Percentiles rank a stretch among this genome's conserved stretches.
Conservation (phyloP, 2,329 filamentous ascomycete species). For the Colletotrichum sidae region DNA sequence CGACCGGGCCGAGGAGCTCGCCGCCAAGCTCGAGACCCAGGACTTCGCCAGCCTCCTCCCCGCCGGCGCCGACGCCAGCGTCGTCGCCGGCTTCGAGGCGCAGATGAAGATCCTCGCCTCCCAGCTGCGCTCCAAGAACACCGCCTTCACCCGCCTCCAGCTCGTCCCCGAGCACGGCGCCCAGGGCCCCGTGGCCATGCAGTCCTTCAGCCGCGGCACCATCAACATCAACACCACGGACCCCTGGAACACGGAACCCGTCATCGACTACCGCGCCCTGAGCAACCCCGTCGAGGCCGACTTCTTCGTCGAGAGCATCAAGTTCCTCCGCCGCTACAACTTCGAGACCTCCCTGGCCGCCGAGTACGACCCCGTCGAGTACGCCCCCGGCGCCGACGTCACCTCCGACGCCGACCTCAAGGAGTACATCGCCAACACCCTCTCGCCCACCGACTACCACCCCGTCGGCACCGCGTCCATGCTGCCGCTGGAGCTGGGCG, state of each 20-base stretch:
- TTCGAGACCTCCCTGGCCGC: constrained; percentile 50
- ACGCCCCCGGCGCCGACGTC: constrained; percentile 45
- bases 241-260: constrained; percentile 48
- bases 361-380: constrained; percentile 47
- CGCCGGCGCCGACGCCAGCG: constrained; percentile 45
- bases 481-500: constrained; percentile 54
- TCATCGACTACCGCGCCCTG: constrained; percentile 53
- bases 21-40: constrained; percentile 46
- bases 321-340: constrained; percentile 50
- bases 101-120: constrained; percentile 52
- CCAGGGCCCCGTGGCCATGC: constrained; percentile 43
- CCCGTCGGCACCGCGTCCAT: constrained; percentile 61
- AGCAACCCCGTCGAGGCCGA: constrained; percentile 53
- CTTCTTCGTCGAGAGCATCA: constrained; percentile 51
- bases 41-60: constrained; percentile 48
- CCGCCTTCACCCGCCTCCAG: constrained; percentile 47
- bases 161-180: constrained; percentile 39
- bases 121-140: constrained; percentile 48
- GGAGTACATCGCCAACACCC: constrained; percentile 35
- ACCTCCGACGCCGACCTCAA: constrained; percentile 48
- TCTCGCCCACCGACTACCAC: constrained; percentile 51
- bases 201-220: constrained; percentile 51
- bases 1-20: constrained; percentile 46
- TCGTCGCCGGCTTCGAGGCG: constrained; percentile 50
- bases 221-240: constrained; percentile 53